A percentile compares a stretch with the other conserved stretches of the same genome.
Conservation (phyloP, 345 rosid species). For the Camelina neglecta region DNA sequence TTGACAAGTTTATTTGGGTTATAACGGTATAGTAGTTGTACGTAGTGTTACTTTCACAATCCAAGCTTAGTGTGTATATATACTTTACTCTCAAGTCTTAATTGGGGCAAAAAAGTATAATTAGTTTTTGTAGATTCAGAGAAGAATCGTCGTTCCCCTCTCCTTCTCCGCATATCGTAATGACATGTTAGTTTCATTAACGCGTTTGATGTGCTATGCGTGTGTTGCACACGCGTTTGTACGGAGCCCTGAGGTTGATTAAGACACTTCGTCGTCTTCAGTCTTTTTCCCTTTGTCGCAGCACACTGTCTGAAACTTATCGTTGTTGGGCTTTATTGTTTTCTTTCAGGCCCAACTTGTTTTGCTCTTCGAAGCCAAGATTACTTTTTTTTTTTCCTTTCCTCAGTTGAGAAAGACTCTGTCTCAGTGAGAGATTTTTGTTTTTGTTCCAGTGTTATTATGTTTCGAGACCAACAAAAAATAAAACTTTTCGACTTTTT, state of each 20-base stretch:
- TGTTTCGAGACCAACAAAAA: too few relatives aligned
- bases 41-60: background rate
- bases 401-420: background rate
- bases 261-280: background rate
- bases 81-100: too few relatives aligned
- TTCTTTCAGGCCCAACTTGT: background rate
- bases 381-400: background rate
- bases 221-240: background rate
- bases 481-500: slow-evolving; percentile 12
- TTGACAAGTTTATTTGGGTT: background rate
- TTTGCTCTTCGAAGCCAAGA: background rate
- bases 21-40: background rate
- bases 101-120: too few relatives aligned
- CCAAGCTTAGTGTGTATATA: too few relatives aligned
- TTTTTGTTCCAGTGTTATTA: too few relatives aligned
- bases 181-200: background rate
- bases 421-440: too few relatives aligned
- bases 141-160: background rate
- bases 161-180: background rate
- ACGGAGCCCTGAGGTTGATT: background rate
- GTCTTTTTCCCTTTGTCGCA: slow-evolving; percentile 1
- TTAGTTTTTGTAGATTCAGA: background rate
- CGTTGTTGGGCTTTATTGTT: background rate
- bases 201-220: background rate
- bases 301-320: background rate